Base-by-base conservation (phyloP, 1,284 basidiomycete genomes). In the Marasmius sp. region DNA sequence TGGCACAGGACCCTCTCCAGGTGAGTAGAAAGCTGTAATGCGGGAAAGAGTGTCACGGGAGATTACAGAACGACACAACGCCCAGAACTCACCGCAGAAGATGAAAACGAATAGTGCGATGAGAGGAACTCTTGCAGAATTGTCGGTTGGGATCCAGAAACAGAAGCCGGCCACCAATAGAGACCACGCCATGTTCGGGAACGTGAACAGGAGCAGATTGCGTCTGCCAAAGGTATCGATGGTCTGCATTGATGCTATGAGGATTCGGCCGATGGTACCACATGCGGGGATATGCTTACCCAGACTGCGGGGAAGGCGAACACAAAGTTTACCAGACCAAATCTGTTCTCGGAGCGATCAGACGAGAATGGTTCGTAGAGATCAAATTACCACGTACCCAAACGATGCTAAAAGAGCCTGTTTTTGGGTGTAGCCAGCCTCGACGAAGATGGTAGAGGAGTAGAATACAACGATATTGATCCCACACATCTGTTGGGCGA, bases 1-100 rank as follows among this genome's bases (percentile, higher is more conserved):
- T 0, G 89, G 87, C 3, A 93, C 90, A 11, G 91, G 90, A 0
- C 90, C 89, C 74, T 91, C 88, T 55, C 87, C 83, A 10, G 82
- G 79, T 0, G 81, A 85, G 70, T 88, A 89, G 70, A 85, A 82
- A 2, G 80, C 80, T 77, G 66, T 27, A 43, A 38, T 12, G 12
- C 48, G 27, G 27, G 27, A 45, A 18, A 45, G 38, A 37, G 34
- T 36, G 14, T 37, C 11, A 37, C 7, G 9, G n/a, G 3, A 14
- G 10, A 38, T 54, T 9, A 7, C 34, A 34, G 39, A 11, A 11
- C 33, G 11, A 34, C 36, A n/a, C 10, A 6, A 6, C n/a, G 27
- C 22, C 10, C 38, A 12, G 20, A 61, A 65, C 76, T 37, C 38
- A 79, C 77, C 79, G 1, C 78, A 79, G 67, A 87, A 87, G 16